phyloP scores from a whole-genome alignment of 2,329 filamentous ascomycete genomes.

The Polychaeton citri region DNA sequence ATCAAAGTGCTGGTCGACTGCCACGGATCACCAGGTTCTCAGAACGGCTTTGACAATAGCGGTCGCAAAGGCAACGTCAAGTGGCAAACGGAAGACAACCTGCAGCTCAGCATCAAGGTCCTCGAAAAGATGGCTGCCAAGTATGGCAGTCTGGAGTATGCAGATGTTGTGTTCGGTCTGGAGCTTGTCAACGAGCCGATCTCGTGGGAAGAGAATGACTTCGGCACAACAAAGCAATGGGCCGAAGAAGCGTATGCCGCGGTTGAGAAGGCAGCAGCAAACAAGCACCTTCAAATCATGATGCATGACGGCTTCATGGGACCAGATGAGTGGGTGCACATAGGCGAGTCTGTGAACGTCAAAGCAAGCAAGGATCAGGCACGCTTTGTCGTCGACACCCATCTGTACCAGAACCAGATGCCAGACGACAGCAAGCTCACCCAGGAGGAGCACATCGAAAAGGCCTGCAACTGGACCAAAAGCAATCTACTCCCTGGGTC shows the following conservation, averaged over 20 bases:
- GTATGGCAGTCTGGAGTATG: constrained; percentile 25
- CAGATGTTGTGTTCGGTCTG: constrained; percentile 30
- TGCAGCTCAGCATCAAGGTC: constrained; percentile 23
- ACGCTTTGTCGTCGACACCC: constrained; percentile 29
- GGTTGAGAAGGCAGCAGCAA: constrained; percentile 18
- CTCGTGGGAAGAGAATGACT: constrained; percentile 22
- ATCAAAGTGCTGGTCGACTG: constrained; percentile 39
- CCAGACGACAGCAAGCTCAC: constrained; percentile 22
- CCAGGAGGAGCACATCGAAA: constrained; percentile 27
- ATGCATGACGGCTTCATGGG: constrained; percentile 28
- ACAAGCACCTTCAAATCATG: constrained; percentile 22
- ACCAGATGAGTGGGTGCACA: constrained; percentile 18
- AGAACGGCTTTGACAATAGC: constrained; percentile 36
- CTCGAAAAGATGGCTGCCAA: constrained; percentile 26
- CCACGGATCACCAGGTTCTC: constrained; percentile 36
- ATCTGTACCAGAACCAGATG: constrained; percentile 32
- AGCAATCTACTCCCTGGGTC: constrained; percentile 21
- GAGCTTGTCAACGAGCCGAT: constrained; percentile 33
- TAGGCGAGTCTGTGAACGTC: constrained; percentile 13
- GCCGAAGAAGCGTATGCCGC: constrained; percentile 21
- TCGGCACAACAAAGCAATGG: constrained; percentile 23
- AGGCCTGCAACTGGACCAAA: constrained; percentile 25
- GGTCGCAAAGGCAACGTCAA: constrained; percentile 11
- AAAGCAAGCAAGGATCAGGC: constrained; percentile 15
- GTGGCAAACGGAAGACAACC: constrained; percentile 20